Conservation (phyloP, 2,329 filamentous ascomycete species). For the Epichloe festucae region DNA sequence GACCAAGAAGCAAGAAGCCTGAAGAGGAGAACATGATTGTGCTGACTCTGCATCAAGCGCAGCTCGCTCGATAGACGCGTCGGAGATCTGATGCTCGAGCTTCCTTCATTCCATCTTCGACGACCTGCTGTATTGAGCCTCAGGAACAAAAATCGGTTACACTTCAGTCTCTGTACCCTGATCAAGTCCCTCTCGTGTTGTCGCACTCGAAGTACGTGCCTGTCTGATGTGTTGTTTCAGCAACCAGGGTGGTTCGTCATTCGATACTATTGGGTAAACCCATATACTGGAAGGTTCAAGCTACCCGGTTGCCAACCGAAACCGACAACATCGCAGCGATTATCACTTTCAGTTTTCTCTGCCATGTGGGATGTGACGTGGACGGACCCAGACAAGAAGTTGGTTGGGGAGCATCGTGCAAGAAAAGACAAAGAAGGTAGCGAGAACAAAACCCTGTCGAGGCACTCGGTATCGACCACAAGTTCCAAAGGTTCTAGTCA, state of each 20-base stretch:
- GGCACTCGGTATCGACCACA: constrained; percentile 6
- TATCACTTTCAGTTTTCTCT: constrained; percentile 2
- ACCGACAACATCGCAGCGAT: background rate
- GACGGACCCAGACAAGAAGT: constrained; percentile 41
- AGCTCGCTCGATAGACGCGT: background rate
- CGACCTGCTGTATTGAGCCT: background rate
- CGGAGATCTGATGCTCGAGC: background rate
- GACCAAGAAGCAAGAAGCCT: background rate
- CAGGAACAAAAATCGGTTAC: background rate
- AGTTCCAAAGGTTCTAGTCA: constrained; percentile 4
- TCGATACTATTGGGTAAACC: background rate
- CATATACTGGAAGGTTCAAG: background rate
- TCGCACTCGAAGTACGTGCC: background rate
- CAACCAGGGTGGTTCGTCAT: constrained; percentile 4
- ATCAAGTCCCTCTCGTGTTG: background rate
- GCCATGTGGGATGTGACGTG: constrained; percentile 47
- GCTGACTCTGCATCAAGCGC: background rate
- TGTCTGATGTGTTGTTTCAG: constrained; percentile 2
- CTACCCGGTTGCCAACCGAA: background rate
- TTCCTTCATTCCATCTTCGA: background rate
- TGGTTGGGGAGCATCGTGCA: constrained; percentile 37
- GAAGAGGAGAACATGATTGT: background rate
- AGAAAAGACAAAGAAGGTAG: constrained; percentile 29
- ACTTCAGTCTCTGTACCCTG: background rate
- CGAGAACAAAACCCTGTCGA: constrained; percentile 1